Base-by-base conservation (phyloP, 192 early-diverging fungal genomes). In the Spizellomyces punctatus region DNA sequence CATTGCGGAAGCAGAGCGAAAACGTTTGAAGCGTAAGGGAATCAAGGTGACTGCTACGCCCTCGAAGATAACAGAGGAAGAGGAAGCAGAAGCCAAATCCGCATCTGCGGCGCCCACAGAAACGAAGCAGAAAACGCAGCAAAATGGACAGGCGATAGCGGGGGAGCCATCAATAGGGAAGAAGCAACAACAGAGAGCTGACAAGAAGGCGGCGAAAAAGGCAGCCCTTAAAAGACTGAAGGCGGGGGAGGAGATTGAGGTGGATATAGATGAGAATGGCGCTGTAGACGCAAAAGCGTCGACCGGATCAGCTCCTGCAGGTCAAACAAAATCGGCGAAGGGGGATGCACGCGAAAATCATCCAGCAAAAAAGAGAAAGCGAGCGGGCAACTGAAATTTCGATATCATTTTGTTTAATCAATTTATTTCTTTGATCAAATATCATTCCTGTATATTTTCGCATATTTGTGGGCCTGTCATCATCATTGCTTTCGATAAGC, bases 21-120 rank as follows among this genome's bases (percentile, higher is more conserved):
- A 81, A 64, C 54, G 72, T n/a, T 58, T 78, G 41, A 83, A 84
- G 54, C 64, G 61, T 60, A 83, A 84, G 69, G 81, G 78, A n/a
- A 73, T 81, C 76, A 81, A 78, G 72, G 41, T 54, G 8, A n/a
- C 72, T 27, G 47, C 61, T 45, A 14, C 43, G 43, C 41, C 62
- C 36, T 49, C 46, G 8, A 45, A 56, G 19, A 36, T 36, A 36
- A 36, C 27, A 36, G 27, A 36, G 27, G 10, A 42, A 44, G 17
- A 10, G 6, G 14, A 21, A 16, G n/a, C 19, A 6, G 46, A 36
- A 49, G 71, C 56, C 42, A 19, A 45, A 45, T 9, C 8, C 55
- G 78, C 46, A n/a, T n/a, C n/a, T 6, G n/a, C 54, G 54, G 54
- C 54, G 22, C n/a, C 60, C 6, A n/a, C n/a, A 36, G 19, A 17